Conservation (phyloP, 169 alveolate genomes). For the Babesia ovis region DNA sequence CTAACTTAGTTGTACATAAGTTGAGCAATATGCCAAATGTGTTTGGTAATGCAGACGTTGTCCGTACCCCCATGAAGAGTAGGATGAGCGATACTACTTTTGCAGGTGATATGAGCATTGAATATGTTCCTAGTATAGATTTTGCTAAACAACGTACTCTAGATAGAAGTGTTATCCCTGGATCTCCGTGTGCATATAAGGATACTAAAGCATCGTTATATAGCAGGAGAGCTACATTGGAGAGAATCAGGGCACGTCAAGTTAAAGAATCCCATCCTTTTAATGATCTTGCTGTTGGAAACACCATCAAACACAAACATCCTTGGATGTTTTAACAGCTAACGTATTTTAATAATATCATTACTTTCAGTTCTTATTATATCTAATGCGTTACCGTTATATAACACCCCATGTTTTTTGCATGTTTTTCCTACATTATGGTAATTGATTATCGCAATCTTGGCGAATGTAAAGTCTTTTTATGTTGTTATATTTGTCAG, state of each 20-base stretch:
- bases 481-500: too few species aligned
- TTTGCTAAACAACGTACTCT: background rate
- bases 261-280: background rate
- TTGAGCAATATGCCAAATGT: conserved; percentile 23
- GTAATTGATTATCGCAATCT: too few species aligned
- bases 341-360: background rate
- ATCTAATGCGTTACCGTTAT: too few species aligned
- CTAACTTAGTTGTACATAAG: conserved; percentile 7
- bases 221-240: conserved; percentile 31
- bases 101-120: conserved; percentile 11
- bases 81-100: conserved; percentile 22
- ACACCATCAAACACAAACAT: background rate
- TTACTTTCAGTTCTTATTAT: too few species aligned
- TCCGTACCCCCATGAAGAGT: background rate
- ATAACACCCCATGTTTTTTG: too few species aligned
- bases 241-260: conserved; percentile 11
- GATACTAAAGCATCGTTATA: conserved; percentile 33
- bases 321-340: conserved; percentile 22
- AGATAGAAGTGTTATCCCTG: background rate
- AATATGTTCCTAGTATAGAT: conserved; percentile 5
- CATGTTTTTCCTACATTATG: too few species aligned
- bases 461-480: too few species aligned
- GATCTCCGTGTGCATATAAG: conserved; percentile 34
- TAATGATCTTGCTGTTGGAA: background rate
- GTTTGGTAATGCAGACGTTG: background rate